Base-by-base conservation (phyloP, 768 basidiomycete genomes). In the Gyrodon lividus region DNA sequence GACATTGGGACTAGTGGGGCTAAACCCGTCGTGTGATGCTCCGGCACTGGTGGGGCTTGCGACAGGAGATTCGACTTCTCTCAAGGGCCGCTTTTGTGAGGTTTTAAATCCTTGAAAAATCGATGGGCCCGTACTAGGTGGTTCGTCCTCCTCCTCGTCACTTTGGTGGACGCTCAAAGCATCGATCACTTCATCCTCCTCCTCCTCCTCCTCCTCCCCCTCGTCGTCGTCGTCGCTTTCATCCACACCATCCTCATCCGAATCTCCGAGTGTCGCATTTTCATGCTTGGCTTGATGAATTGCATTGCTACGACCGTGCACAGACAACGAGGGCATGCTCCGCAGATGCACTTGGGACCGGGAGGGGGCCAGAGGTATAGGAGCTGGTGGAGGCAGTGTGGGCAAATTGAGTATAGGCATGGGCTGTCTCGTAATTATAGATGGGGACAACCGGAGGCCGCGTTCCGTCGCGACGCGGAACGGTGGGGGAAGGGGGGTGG, bases 281-380 rank as follows among this genome's bases (percentile, higher is more conserved):
- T 63, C 66, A 45, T 57, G 60, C 37, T 68, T 59, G 7, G 51
- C 45, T 54, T 59, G 52, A 24, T 33, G 40, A 39, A 67, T 70
- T 24, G 46, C 17, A 23, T 65, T 55, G 46, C 57, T 59, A 19
- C 16, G 51, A 40, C 75, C 75, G 24, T 70, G 62, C 60, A 74
- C 70, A 16, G 74, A 72, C 43, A 84, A 62, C 23, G 77, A 81
- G 28, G 85, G 85, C 70, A 84, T 79, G 52, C 71, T 79, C 41
- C 74, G 70, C 55, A 83, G 64, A 12, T 77, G 72, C 40, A 65
- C 48, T 39, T 50, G 55, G 43, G 54, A 49, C 38, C 59, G 58
- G 24, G 61, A 58, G 1, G 48, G 44, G 3, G 55, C 13, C 17
- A 50, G 55, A 24, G 44, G 35, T 6, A 54, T 30, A 40, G 62